phyloP scores from a whole-genome alignment of 192 early-diverging fungal species.

The Coemansia sp. region DNA sequence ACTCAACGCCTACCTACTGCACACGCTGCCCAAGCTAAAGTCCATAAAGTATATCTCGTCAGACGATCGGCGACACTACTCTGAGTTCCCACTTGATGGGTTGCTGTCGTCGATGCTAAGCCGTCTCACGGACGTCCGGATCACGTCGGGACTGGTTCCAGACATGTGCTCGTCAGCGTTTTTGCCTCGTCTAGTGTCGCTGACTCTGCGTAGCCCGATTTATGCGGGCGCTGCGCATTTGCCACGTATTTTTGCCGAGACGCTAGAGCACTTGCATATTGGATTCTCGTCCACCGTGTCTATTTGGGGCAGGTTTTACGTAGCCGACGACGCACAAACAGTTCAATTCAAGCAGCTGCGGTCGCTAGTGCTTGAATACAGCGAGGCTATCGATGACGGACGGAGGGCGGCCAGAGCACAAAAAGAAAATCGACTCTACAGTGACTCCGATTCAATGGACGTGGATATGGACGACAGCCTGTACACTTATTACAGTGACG shows the following conservation, averaged over 20 bases:
- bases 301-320: conserved; percentile 48
- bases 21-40: conserved; percentile 33
- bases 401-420: neutral
- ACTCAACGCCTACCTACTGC: conserved; percentile 41
- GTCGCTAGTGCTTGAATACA: conserved; percentile 37
- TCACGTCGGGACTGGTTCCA: conserved; percentile 33
- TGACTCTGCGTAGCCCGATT: conserved; percentile 39
- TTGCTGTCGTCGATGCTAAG: conserved; percentile 37
- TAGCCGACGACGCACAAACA: neutral
- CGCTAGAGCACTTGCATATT: conserved; percentile 30
- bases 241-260: conserved; percentile 41
- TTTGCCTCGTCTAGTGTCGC: conserved; percentile 27
- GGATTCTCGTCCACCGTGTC: conserved; percentile 42
- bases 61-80: conserved; percentile 31
- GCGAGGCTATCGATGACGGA: conserved; percentile 13
- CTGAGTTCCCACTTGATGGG: conserved; percentile 45
- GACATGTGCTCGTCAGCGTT: conserved; percentile 38
- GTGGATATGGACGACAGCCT: neutral
- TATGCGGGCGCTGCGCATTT: conserved; percentile 23
- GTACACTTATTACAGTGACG: neutral
- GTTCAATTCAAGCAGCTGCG: conserved; percentile 28
- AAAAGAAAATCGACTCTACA: conserved; percentile 2
- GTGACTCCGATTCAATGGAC: neutral
- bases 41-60: conserved; percentile 33
- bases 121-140: conserved; percentile 16